Percentiles rank a stretch among this genome's conserved stretches.
Evolutionary conservation across 192 early-diverging fungal species (phyloP).

Genomic region (Coemansia sp.): DNA sequence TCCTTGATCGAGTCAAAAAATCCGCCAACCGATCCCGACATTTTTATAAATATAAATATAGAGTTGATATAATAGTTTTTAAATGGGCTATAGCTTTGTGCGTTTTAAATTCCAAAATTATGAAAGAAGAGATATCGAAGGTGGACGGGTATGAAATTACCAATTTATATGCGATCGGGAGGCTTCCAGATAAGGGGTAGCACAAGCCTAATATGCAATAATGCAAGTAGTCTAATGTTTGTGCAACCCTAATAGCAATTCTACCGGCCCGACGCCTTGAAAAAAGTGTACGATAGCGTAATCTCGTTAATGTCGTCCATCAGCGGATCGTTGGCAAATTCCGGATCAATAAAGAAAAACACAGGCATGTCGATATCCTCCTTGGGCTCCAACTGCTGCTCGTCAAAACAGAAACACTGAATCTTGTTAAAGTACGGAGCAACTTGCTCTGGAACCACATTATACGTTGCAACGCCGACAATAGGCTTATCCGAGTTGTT

Average conservation of each 20-base stretch:
- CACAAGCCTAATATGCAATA: constrained; percentile 1
- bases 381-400: constrained; percentile 83
- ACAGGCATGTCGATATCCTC: constrained; percentile 96
- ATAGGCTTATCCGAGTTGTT: constrained; percentile 84
- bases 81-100: neutral
- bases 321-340: constrained; percentile 88
- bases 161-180: neutral
- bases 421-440: constrained; percentile 99
- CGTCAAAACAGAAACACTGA: constrained; percentile 99
- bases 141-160: neutral
- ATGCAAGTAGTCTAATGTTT: neutral
- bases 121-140: neutral
- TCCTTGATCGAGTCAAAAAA: constrained; percentile 43
- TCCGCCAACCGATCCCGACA: constrained; percentile 14
- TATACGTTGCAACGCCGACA: constrained; percentile 95
- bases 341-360: constrained; percentile 98
- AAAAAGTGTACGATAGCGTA: constrained; percentile 93
- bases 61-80: neutral
- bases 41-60: neutral
- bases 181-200: neutral
- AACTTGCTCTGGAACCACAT: constrained; percentile 88
- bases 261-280: constrained; percentile 61
- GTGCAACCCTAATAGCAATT: neutral
- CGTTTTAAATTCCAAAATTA: too few relatives aligned
- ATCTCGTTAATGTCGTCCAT: constrained; percentile 94